These are phyloP conservation scores for Hypoxylon cercidicola DNA, from an alignment of 495 filamentous ascomycete genomes.

Conservation along the genomic window DNA sequence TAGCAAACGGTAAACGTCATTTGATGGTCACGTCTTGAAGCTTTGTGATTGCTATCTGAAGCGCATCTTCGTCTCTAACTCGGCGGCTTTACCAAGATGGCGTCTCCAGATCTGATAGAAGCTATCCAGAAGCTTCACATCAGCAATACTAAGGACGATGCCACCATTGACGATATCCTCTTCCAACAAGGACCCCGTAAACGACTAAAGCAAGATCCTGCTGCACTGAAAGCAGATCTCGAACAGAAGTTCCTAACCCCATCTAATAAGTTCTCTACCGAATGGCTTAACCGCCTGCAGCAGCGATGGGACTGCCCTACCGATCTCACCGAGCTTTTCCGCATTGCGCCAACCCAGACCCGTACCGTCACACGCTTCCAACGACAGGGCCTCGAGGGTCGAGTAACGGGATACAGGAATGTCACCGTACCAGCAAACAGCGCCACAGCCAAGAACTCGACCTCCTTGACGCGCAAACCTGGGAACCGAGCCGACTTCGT, in stretches of 20 bases:
- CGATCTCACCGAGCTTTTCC: constrained; percentile 82
- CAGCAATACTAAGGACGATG: constrained; percentile 22
- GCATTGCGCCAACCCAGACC: constrained; percentile 88
- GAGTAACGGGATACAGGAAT: constrained; percentile 93
- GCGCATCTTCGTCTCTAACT: constrained; percentile 3
- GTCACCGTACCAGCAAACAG: constrained; percentile 91
- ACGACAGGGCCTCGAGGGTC: constrained; percentile 90
- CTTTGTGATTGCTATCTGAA: not conserved
- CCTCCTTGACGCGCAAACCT: constrained; percentile 86
- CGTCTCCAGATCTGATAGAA: constrained; percentile 49
- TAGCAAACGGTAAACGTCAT: constrained; percentile 15
- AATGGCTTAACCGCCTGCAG: constrained; percentile 90
- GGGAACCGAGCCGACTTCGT: constrained; percentile 92
- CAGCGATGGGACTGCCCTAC: constrained; percentile 85
- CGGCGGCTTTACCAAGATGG: constrained; percentile 44
- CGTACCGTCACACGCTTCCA: constrained; percentile 92
- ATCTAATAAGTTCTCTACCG: constrained; percentile 75
- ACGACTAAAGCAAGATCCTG: constrained; percentile 62
- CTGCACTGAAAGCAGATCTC: constrained; percentile 72
- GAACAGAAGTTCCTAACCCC: constrained; percentile 83
- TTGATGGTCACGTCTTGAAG: constrained; percentile 5
- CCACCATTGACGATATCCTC: constrained; percentile 67
- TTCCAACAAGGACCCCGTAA: constrained; percentile 66
- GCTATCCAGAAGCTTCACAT: constrained; percentile 55
- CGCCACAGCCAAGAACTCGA: constrained; percentile 96